Base-by-base conservation (phyloP, 768 basidiomycete genomes). In the Pulveroboletus sp. region DNA sequence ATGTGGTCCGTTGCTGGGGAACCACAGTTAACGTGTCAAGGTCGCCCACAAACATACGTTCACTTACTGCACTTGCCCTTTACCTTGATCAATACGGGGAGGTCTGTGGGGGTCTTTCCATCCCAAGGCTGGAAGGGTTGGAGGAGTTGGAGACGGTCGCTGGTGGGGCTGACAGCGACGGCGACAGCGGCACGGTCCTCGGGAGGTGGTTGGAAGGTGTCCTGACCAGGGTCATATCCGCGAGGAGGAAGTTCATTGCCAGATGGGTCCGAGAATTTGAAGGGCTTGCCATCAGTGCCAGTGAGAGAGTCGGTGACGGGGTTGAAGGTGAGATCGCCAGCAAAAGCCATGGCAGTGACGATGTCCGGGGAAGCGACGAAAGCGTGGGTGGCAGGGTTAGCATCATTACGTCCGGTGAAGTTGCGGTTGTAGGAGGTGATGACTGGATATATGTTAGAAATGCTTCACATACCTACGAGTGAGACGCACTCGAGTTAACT, bases 391-490 rank as follows among this genome's bases (percentile, higher is more conserved):
- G 93, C 93, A 19, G 95, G 93, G 82, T 99, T 98, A 61, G 96
- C 94, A 63, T 98, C 96, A 71, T 99, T 99, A 67, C 96, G 93
- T 50, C 95, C 96, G 59, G 96, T 98, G 78, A 99, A 99, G 85
- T 99, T 99, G 70, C 96, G 94, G 85, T 99, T 99, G 82, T 99
- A 99, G 17, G 94, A 97, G 45, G 95, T 95, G 73, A 99, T 91
- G 78, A 98, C 89, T 92, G 40, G 32, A 16, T 10, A 10, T 12
- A 20, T 32, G 43, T 47, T 23, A 56, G 51, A 51, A 29, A 41
- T 24, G 8, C n/a, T 23, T 26, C 26, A 13, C 23, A 8, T 24
- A 19, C 12, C 17, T 42, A 6, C 14, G 0, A 29, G 29, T n/a
- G 6, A 20, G 7, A 78, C 89, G 40, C 58, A 91, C 89, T 99